Percentiles rank a stretch among this genome's conserved stretches.
Evolutionary conservation across 176 grass and related monocot species (phyloP).

Genomic region (Bolboschoenus planiculmis): DNA sequence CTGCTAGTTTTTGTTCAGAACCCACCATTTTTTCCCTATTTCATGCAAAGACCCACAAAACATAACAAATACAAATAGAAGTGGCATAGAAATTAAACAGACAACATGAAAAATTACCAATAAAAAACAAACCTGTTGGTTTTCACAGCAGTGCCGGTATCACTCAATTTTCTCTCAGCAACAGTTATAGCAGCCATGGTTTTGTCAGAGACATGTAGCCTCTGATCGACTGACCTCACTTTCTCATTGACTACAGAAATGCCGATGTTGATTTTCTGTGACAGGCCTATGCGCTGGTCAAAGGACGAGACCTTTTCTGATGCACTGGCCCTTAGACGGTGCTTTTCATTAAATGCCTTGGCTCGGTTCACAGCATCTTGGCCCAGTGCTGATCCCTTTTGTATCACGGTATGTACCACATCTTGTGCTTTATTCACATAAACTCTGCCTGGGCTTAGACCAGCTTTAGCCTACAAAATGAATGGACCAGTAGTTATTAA

Average conservation of each 20-base stretch:
- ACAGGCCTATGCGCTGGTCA: constrained; percentile 75
- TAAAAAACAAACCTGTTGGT: constrained; percentile 60
- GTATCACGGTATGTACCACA: constrained; percentile 66
- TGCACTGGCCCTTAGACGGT: constrained; percentile 59
- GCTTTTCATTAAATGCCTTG: constrained; percentile 96
- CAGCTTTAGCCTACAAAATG: constrained; percentile 42
- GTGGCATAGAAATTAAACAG: constrained; percentile 9
- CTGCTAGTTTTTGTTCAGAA: background rate
- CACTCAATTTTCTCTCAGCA: constrained; percentile 82
- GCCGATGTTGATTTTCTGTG: constrained; percentile 72
- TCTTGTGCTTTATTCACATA: constrained; percentile 80
- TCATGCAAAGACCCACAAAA: background rate
- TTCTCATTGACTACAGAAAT: constrained; percentile 90
- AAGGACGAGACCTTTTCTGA: constrained; percentile 80
- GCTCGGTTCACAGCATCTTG: constrained; percentile 97
- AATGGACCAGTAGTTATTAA: background rate
- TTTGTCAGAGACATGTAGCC: constrained; percentile 86
- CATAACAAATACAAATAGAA: background rate
- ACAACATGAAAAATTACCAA: constrained; percentile 9
- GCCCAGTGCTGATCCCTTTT: constrained; percentile 75
- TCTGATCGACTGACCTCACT: constrained; percentile 87
- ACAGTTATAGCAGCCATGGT: constrained; percentile 77
- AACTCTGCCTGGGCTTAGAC: constrained; percentile 36
- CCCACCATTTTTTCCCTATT: background rate
- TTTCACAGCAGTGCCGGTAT: constrained; percentile 91